Percentiles rank a stretch among this genome's conserved stretches.
Conservation (phyloP, 2,329 filamentous ascomycete genomes). For the Xylaria sp. region DNA sequence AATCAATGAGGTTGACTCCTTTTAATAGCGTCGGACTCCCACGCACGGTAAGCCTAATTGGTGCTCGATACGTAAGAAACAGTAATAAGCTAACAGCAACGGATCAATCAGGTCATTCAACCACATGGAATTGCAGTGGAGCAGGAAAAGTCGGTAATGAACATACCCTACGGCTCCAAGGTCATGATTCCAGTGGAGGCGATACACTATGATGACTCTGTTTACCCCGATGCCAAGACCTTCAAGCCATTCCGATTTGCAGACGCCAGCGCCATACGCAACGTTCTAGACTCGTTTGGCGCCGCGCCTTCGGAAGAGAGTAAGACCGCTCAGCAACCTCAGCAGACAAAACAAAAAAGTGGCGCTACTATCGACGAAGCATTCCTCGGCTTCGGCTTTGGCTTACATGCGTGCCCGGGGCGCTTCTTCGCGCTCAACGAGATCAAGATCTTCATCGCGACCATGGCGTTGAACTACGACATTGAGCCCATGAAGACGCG, state of each 20-base stretch:
- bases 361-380: not conserved
- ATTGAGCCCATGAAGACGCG: not conserved
- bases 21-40: conserved; percentile 19
- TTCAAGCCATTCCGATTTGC: conserved; percentile 11
- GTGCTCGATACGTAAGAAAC: not conserved
- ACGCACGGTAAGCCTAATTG: conserved; percentile 16
- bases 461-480: not conserved
- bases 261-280: not conserved
- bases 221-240: not conserved
- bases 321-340: not conserved
- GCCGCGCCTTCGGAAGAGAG: not conserved
- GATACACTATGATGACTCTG: conserved; percentile 7
- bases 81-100: not conserved
- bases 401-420: not conserved
- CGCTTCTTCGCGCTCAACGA: conserved; percentile 1
- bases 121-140: not conserved
- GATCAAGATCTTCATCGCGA: not conserved
- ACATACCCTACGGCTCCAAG: not conserved
- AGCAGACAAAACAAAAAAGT: not conserved
- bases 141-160: not conserved
- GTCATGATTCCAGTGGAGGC: not conserved
- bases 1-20: conserved; percentile 27
- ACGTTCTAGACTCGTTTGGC: not conserved
- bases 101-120: not conserved
- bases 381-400: not conserved